Evolutionary conservation across 176 grass and related monocot species (phyloP).

Genomic region (Oryza longistaminata): DNA sequence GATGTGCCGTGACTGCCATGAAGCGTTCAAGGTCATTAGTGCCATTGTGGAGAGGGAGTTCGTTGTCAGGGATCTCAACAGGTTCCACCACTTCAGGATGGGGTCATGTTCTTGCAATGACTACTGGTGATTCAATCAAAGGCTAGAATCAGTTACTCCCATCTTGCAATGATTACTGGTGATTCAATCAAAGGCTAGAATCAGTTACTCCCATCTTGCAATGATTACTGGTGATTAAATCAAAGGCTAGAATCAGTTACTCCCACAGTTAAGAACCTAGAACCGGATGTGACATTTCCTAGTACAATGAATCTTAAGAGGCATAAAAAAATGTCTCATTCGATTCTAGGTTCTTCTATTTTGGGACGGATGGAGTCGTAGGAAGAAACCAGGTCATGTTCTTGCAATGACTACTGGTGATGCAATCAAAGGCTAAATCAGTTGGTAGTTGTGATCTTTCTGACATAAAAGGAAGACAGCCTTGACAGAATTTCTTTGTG

Average conservation of each 20-base stretch:
- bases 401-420: conserved; percentile 78
- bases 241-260: not conserved
- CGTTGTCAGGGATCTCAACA: conserved; percentile 83
- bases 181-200: conserved; percentile 24
- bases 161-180: conserved; percentile 77
- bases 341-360: no score
- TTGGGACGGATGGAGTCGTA: not conserved
- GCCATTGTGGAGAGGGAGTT: conserved; percentile 63
- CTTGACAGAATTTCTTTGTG: not conserved
- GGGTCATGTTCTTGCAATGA: conserved; percentile 71
- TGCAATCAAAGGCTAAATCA: conserved; percentile 1
- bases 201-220: conserved; percentile 34
- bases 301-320: no score
- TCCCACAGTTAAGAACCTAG: no score
- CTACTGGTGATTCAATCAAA: conserved; percentile 57
- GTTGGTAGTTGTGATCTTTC: not conserved
- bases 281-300: no score
- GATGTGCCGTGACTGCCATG: conserved; percentile 83
- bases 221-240: conserved; percentile 64
- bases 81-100: conserved; percentile 75
- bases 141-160: not conserved
- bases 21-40: conserved; percentile 74
- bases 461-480: not conserved
- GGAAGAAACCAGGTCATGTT: conserved; percentile 41
- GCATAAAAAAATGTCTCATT: no score